Evolutionary conservation across 176 grass and related monocot species (phyloP).

Genomic region (Phyllostachys edulis): DNA sequence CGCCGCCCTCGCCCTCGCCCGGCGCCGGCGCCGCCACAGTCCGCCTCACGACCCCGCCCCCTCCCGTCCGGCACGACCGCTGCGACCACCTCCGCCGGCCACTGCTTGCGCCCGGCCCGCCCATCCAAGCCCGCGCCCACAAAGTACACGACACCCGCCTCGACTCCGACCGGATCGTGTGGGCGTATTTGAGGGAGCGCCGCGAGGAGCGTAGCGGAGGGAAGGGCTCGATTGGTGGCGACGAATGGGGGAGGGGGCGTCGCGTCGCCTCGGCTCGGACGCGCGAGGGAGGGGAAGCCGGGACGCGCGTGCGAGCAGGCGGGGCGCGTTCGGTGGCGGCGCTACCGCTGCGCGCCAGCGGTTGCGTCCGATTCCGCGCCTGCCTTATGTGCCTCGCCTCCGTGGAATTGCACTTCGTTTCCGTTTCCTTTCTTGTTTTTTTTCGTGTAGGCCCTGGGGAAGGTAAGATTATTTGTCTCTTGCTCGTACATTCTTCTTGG

Average conservation of each 20-base stretch:
- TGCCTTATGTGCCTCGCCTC: conserved; percentile 8
- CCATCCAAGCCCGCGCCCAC: conserved; percentile 17
- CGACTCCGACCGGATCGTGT: not conserved
- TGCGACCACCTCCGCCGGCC: conserved; percentile 38
- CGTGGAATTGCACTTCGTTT: conserved; percentile 13
- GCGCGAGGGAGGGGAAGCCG: not conserved
- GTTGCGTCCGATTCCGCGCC: conserved; percentile 13
- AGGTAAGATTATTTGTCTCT: not conserved
- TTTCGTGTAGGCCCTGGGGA: not conserved
- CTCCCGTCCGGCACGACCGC: conserved; percentile 26
- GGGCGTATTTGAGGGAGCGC: conserved; percentile 27
- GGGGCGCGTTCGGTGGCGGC: conserved; percentile 49
- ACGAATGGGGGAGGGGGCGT: not conserved
- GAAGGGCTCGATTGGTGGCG: conserved; percentile 28
- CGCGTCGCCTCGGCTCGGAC: conserved; percentile 30
- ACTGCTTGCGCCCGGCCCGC: not conserved
- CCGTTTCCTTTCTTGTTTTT: not conserved
- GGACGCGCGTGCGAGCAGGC: not conserved
- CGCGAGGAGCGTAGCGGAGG: not conserved
- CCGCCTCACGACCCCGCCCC: conserved; percentile 1
- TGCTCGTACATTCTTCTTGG: not conserved
- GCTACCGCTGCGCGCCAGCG: conserved; percentile 45
- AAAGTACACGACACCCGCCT: not conserved
- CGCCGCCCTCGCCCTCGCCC: not conserved
- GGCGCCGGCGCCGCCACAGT: not conserved